Evolutionary conservation across 371 early-diverging fungal genomes (phyloP), one percentile per base, ranked within the genome.

Genomic region (Capillidium rhysosporum): DNA sequence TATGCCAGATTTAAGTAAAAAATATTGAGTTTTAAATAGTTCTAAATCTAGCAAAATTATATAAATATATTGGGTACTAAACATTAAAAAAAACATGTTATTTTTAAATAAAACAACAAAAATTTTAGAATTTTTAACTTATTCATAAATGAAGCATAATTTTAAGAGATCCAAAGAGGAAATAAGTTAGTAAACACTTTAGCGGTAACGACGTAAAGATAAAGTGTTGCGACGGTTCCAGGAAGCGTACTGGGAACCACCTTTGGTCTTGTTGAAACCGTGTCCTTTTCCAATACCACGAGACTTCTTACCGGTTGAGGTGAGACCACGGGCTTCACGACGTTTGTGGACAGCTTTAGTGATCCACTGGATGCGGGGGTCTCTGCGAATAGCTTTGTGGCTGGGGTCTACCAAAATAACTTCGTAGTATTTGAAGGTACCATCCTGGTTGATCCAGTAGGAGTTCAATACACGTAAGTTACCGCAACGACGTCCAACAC

Each of bases 381-480:
- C 98, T 63, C 91, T 90, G 61, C 98, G 86, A 75, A 98, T 95
- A 61, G 86, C 89, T 77, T 86, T 85, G 84, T 94, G 94, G 55
- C 69, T 65, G 61, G 96, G 95, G 70, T 98, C 97, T 61, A 98
- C 97, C 55, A 90, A 78, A 72, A 98, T 98, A 64, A 97, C 93
- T 73, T 98, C 99, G 69, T 72, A 98, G 84, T 84, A 94, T 80
- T 98, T 97, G 85, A 84, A 96, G 63, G 90, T 88, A 58, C 91
- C 73, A 73, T 98, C 99, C 76, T 89, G 82, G 86, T 93, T 93
- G 57, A 98, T 84, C 97, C 97, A 95, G 89, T 98, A 98, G 55
- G 91, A 90, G 86, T 92, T 95, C 57, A 98, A 77, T 51, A 98
- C 91, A 60, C 98, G 84, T 62, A 98, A 72, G 77, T 89, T 90